These are phyloP conservation scores for Ormosia emarginata DNA, from an alignment of 306 rosid species.

Conservation along the genomic window DNA sequence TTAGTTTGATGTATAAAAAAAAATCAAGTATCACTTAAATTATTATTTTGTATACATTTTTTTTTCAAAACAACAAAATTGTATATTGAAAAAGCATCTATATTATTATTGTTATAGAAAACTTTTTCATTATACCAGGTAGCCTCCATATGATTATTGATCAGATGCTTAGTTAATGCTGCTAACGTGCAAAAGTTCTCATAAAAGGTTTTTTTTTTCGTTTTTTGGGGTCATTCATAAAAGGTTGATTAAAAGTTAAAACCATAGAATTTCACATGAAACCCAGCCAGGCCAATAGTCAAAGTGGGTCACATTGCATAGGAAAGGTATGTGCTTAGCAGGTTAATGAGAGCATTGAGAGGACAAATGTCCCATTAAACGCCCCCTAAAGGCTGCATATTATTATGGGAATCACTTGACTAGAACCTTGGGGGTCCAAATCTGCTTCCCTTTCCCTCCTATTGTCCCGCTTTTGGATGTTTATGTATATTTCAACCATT, in stretches of 20 bases:
- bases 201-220: background rate
- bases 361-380: background rate
- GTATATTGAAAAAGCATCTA: background rate
- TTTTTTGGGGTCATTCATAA: too few species aligned
- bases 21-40: too few species aligned
- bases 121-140: background rate
- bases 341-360: background rate
- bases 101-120: background rate
- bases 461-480: background rate
- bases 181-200: background rate
- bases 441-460: background rate
- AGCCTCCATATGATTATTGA: background rate
- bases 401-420: background rate
- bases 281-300: background rate
- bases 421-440: background rate
- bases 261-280: background rate
- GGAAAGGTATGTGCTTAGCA: background rate
- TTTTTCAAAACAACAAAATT: too few species aligned
- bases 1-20: too few species aligned
- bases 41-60: background rate
- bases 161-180: background rate
- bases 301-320: slow-evolving; percentile 4
- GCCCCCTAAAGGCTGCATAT: background rate
- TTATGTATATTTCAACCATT: background rate
- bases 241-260: background rate